phyloP scores from a whole-genome alignment of 495 filamentous ascomycete species.

The Daldinia vernicosa region DNA sequence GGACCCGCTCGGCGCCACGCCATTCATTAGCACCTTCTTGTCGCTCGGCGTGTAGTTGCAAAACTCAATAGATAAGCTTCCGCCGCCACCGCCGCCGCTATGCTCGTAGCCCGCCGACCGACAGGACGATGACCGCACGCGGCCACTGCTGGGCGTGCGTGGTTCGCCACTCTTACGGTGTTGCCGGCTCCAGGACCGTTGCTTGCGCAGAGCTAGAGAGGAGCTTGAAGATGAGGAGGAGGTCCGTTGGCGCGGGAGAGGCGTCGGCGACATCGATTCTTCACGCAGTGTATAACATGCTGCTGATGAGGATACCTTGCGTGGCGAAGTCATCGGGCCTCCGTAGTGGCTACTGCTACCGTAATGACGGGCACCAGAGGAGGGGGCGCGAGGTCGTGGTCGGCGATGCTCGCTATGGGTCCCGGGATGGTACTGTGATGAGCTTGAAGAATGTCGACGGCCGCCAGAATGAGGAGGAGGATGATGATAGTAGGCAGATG shows the following conservation, averaged over 20 bases:
- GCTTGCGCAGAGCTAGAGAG: slow-evolving; percentile 41
- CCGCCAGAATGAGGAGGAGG: not conserved
- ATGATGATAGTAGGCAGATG: slow-evolving; percentile 4
- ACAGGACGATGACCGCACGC: slow-evolving; percentile 12
- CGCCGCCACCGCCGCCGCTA: slow-evolving; percentile 29
- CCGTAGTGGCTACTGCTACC: slow-evolving; percentile 16
- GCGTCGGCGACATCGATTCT: slow-evolving; percentile 34
- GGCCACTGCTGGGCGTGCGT: slow-evolving; percentile 24
- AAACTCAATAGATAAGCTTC: slow-evolving; percentile 68
- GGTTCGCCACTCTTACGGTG: slow-evolving; percentile 18
- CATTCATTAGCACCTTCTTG: slow-evolving; percentile 80
- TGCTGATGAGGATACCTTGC: slow-evolving; percentile 43
- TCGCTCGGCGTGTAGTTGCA: slow-evolving; percentile 93
- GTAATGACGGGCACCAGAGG: slow-evolving; percentile 53
- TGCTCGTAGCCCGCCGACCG: slow-evolving; percentile 20
- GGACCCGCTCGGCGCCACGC: slow-evolving; percentile 89
- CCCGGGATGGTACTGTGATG: slow-evolving; percentile 22
- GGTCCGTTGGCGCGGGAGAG: slow-evolving; percentile 23
- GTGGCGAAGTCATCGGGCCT: slow-evolving; percentile 46
- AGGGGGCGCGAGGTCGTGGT: slow-evolving; percentile 54
- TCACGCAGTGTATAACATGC: slow-evolving; percentile 40
- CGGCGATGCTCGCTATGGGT: slow-evolving; percentile 42
- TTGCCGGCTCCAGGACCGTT: slow-evolving; percentile 37
- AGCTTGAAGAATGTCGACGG: not conserved
- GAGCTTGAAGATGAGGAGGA: slow-evolving; percentile 27